Evolutionary conservation across 2,329 filamentous ascomycete genomes (phyloP).

Genomic region (Colletotrichum sp.): DNA sequence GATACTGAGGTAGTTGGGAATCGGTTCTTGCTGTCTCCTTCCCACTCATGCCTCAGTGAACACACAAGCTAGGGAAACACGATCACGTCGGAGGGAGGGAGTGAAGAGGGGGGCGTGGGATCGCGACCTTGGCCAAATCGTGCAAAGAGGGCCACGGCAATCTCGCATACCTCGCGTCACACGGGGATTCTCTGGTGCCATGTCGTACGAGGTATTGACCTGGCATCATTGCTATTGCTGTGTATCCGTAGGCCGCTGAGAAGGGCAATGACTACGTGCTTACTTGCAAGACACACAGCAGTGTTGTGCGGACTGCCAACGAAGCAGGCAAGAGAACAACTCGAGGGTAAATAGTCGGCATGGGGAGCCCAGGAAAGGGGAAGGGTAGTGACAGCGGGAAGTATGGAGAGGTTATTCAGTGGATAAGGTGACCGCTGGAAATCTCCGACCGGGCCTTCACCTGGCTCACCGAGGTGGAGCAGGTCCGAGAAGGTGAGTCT

Average conservation of each 20-base stretch:
- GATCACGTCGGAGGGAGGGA: neutral
- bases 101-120: neutral
- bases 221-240: neutral
- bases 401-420: slow-evolving; percentile 18
- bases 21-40: neutral
- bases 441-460: neutral
- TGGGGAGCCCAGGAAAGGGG: neutral
- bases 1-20: neutral
- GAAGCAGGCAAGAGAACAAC: neutral
- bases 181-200: slow-evolving; percentile 10
- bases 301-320: neutral
- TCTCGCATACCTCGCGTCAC: slow-evolving; percentile 13
- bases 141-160: neutral
- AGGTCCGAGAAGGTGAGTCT: rapidly evolving
- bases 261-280: neutral
- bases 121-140: neutral
- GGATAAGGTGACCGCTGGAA: slow-evolving; percentile 1
- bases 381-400: slow-evolving; percentile 16
- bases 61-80: neutral
- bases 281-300: neutral
- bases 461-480: neutral
- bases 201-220: slow-evolving; percentile 1
- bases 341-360: neutral
- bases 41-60: neutral
- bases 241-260: neutral